phyloP scores from a whole-genome alignment of 2,329 filamentous ascomycete genomes.

The Aspergillus tamarii region DNA sequence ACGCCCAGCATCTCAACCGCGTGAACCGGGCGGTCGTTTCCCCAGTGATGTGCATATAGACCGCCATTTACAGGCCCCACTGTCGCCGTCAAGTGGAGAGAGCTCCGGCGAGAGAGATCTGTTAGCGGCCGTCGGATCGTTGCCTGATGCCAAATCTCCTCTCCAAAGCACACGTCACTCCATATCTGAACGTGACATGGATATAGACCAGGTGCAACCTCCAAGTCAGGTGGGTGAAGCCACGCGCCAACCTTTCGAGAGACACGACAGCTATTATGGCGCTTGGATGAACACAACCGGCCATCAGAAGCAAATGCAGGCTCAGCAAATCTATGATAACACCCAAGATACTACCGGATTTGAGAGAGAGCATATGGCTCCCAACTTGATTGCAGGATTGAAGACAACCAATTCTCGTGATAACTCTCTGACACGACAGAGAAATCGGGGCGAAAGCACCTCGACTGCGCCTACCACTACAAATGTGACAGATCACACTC shows the following conservation, averaged over 20 bases:
- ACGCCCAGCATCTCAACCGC: slow-evolving; percentile 47
- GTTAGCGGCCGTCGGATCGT: slow-evolving; percentile 60
- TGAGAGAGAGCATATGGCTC: slow-evolving; percentile 5
- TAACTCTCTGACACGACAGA: slow-evolving; percentile 12
- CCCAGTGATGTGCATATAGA: slow-evolving; percentile 90
- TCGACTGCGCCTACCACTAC: slow-evolving; percentile 40
- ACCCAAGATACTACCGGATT: slow-evolving; percentile 8
- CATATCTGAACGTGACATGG: slow-evolving; percentile 24
- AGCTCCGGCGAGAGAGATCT: slow-evolving; percentile 71
- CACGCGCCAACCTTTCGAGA: slow-evolving; percentile 22
- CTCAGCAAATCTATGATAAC: slow-evolving; percentile 14
- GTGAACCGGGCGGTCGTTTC: slow-evolving; percentile 93
- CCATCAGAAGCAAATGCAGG: slow-evolving; percentile 25
- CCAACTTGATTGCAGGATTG: slow-evolving; percentile 22
- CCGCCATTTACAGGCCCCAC: slow-evolving; percentile 77
- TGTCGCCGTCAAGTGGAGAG: slow-evolving; percentile 79
- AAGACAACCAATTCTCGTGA: slow-evolving; percentile 20
- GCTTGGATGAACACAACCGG: slow-evolving; percentile 54
- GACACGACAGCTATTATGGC: slow-evolving; percentile 50
- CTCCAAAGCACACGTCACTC: slow-evolving; percentile 40
- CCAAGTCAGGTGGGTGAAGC: slow-evolving; percentile 14
- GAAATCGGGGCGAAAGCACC: slow-evolving; percentile 34
- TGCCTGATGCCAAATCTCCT: slow-evolving; percentile 52
- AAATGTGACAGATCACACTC: slow-evolving; percentile 37
- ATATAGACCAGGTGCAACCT: slow-evolving; percentile 18